Evolutionary conservation across 2,329 filamentous ascomycete genomes (phyloP), one percentile per base, ranked within the genome.

Genomic region (Botrytis porri): DNA sequence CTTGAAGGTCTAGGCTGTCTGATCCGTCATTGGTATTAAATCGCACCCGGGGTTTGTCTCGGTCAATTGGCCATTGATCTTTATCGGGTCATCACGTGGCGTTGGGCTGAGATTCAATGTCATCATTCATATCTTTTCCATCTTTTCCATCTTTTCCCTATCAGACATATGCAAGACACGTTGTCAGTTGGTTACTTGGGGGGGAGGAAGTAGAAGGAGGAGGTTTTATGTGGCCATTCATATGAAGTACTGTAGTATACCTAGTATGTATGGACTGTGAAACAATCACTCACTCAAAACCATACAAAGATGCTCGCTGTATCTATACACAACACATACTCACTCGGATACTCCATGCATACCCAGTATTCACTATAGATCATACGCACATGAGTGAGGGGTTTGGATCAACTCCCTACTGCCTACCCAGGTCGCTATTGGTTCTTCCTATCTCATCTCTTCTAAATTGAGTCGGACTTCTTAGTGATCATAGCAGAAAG

Each of bases 1-100:
- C 41, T 65, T 48, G 62, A 48, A 65, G 35, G 62, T 65, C 41
- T 20, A 65, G 41, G 62, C 61, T 45, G 39, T n/a, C n/a, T n/a
- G n/a, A 63, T 32, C 32, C 25, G 39, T 45, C 39, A 64, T 64
- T 45, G 59, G 22, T 22, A 37, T n/a, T 22, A 37, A 61, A 39
- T 61, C 59, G 4, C 6, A 41, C 14, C 35, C 25, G 25, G 60
- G 60, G 60, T 4, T 18, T 39, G 29, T 64, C 29, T 64, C 62
- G 39, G 62, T 35, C 48, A 45, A 25, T 10, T 25, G 16, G n/a
- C 37, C 29, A 25, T 35, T 54, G 4, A n/a, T 54, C 48, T 54
- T 35, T 64, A 32, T 35, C 43, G n/a, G 20, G 43, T 1, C 32
- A 48, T 65, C 62, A 65, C 62, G 62, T 65, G 62, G 20, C 8